Conservation (phyloP, 1,284 basidiomycete species). For the Puccinia hordei region DNA sequence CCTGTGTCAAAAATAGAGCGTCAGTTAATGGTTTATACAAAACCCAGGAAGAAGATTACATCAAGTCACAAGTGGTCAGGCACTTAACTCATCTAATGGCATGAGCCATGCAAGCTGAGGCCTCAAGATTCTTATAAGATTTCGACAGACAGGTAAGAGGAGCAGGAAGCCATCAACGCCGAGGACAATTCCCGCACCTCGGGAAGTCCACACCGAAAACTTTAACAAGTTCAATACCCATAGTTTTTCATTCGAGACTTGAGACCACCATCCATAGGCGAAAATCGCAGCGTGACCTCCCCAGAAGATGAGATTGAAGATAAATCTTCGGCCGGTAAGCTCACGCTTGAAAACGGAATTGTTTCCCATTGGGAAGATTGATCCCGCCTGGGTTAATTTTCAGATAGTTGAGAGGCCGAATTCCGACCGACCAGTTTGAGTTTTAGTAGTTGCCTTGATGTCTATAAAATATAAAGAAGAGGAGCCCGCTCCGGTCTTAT, state of each 20-base stretch:
- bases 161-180: constrained; percentile 43
- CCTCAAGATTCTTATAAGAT: constrained; percentile 35
- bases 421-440: not conserved
- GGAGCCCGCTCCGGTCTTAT: constrained; percentile 23
- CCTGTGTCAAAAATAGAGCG: constrained; percentile 2
- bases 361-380: constrained; percentile 5
- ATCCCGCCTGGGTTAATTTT: not conserved
- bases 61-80: not conserved
- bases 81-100: constrained; percentile 50
- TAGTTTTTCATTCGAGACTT: constrained; percentile 25
- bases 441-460: not conserved
- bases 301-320: constrained; percentile 46
- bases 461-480: too few relatives aligned
- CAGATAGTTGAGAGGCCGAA: not conserved
- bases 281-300: constrained; percentile 35
- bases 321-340: constrained; percentile 29
- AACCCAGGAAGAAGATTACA: too few relatives aligned
- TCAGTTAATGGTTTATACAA: not conserved
- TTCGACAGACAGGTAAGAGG: constrained; percentile 39
- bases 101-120: constrained; percentile 44
- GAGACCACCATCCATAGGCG: constrained; percentile 40
- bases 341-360: constrained; percentile 16
- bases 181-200: constrained; percentile 44
- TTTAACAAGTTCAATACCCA: constrained; percentile 42
- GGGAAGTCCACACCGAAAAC: constrained; percentile 46